phyloP scores from a whole-genome alignment of 495 filamentous ascomycete genomes.

The Acidomyces sp. region DNA sequence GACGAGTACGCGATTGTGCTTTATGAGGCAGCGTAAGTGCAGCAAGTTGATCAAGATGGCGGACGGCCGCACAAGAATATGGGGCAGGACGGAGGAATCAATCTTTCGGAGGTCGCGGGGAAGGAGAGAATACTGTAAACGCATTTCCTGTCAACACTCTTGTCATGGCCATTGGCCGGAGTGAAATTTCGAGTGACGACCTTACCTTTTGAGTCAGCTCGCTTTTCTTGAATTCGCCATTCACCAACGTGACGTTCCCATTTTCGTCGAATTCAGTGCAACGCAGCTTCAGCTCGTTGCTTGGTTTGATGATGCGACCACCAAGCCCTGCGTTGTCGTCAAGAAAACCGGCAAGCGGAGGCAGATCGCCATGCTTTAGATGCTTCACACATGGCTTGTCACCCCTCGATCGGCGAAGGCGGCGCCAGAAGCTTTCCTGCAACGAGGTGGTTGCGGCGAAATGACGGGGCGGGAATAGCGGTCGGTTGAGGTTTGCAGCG shows the following conservation, averaged over 20 bases:
- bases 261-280: constrained; percentile 92
- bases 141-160: too few relatives aligned
- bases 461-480: background rate
- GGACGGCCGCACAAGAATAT: constrained; percentile 86
- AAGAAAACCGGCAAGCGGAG: constrained; percentile 33
- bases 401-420: constrained; percentile 4
- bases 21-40: constrained; percentile 86
- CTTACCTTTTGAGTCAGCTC: constrained; percentile 90
- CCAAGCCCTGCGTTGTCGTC: constrained; percentile 41
- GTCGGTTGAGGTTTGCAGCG: constrained; percentile 4
- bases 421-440: constrained; percentile 13
- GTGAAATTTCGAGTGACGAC: too few relatives aligned
- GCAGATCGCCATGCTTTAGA: constrained; percentile 37
- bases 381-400: background rate
- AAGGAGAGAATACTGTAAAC: constrained; percentile 70
- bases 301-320: constrained; percentile 51
- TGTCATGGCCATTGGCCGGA: too few relatives aligned
- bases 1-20: constrained; percentile 80
- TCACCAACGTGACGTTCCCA: constrained; percentile 87
- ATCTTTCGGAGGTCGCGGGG: constrained; percentile 96
- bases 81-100: constrained; percentile 92
- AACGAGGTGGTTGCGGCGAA: constrained; percentile 8
- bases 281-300: constrained; percentile 66
- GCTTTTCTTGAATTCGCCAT: constrained; percentile 92
- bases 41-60: constrained; percentile 91